A percentile compares a stretch with the other conserved stretches of the same genome.
Conservation (phyloP, 352 stramenopile genomes). For the Globisporangium perplexum region DNA sequence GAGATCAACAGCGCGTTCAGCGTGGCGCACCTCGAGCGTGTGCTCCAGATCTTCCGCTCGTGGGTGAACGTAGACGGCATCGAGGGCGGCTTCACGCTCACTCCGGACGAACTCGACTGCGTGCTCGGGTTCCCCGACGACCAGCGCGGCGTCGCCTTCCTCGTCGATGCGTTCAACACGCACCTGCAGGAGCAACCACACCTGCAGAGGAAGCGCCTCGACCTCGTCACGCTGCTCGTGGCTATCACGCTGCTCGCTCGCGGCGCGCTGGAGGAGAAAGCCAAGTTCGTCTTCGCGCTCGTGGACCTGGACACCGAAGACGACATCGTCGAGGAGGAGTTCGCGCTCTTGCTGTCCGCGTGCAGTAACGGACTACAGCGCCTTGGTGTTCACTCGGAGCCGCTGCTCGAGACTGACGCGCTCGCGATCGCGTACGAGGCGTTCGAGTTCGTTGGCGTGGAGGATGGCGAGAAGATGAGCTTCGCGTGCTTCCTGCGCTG, state of each 20-base stretch:
- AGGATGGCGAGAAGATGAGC: constrained; percentile 67
- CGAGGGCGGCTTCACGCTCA: constrained; percentile 57
- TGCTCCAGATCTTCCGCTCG: constrained; percentile 43
- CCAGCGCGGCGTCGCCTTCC: constrained; percentile 31
- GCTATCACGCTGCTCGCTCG: constrained; percentile 37
- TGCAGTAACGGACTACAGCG: constrained; percentile 38
- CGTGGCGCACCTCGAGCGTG: constrained; percentile 46
- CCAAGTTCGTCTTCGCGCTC: constrained; percentile 54
- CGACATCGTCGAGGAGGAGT: constrained; percentile 64
- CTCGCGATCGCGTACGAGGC: constrained; percentile 57
- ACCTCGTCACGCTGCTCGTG: constrained; percentile 53
- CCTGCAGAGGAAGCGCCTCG: constrained; percentile 18
- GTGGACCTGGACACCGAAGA: constrained; percentile 73
- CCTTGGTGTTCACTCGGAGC: constrained; percentile 20
- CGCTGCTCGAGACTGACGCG: constrained; percentile 37
- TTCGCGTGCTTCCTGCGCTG: constrained; percentile 57
- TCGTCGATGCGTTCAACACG: constrained; percentile 38
- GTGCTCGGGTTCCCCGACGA: constrained; percentile 44
- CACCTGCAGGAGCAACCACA: neutral
- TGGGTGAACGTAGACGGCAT: constrained; percentile 47
- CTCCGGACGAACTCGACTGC: constrained; percentile 53
- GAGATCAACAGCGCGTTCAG: constrained; percentile 36
- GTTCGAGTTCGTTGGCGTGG: constrained; percentile 55
- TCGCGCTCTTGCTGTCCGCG: constrained; percentile 56
- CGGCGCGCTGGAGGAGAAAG: constrained; percentile 43